A percentile compares a stretch with the other conserved stretches of the same genome.
Evolutionary conservation across 805 yeast species (phyloP).

Genomic region (Debaryomyces prosopidis): DNA sequence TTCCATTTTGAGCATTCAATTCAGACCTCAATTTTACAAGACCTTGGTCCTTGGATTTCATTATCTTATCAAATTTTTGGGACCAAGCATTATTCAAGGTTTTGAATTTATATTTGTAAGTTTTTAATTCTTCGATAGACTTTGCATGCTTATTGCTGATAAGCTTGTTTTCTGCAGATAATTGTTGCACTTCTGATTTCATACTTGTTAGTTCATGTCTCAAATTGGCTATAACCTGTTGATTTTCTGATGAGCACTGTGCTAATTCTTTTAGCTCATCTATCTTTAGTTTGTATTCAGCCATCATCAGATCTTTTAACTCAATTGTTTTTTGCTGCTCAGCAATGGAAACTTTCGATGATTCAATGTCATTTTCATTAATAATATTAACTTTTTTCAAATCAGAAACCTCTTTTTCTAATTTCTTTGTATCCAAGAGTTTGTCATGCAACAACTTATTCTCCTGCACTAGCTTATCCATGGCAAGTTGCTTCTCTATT

Average conservation of each 20-base stretch:
- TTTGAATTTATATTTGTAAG: conserved; percentile 1
- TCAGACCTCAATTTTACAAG: conserved; percentile 2
- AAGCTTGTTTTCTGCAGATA: conserved; percentile 1
- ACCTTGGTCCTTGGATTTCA: conserved; percentile 1
- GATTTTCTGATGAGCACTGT: not conserved
- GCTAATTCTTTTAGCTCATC: not conserved
- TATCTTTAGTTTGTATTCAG: conserved; percentile 16
- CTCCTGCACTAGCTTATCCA: not conserved
- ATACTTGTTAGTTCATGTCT: not conserved
- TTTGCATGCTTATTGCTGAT: not conserved
- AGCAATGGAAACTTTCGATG: conserved; percentile 15
- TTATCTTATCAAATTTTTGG: conserved; percentile 1
- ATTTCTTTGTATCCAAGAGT: not conserved
- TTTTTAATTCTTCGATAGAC: not conserved
- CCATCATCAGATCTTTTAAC: conserved; percentile 8
- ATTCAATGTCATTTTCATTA: not conserved
- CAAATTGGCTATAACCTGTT: not conserved
- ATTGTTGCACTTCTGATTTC: not conserved
- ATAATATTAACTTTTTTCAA: not conserved
- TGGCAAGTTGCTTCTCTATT: not conserved
- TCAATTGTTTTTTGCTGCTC: conserved; percentile 21
- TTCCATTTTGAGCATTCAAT: not conserved
- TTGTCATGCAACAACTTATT: not conserved
- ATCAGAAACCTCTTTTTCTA: not conserved
- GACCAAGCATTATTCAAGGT: not conserved